These are phyloP conservation scores for Aquilaria sinensis DNA, from an alignment of 345 rosid species.

Conservation along the genomic window DNA sequence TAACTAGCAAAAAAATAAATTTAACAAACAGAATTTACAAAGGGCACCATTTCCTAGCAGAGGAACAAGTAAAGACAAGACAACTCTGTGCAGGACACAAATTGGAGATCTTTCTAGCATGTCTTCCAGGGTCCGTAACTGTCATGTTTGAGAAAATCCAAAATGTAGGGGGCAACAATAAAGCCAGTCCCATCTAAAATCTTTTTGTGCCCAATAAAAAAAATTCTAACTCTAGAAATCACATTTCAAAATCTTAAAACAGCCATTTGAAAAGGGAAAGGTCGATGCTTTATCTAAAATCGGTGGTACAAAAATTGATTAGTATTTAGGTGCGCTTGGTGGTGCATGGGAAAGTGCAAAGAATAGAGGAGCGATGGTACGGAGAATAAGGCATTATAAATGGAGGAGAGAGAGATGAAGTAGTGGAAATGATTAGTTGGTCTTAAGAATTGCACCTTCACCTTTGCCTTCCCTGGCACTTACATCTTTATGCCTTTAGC, in stretches of 20 bases:
- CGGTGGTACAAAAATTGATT: too few relatives aligned
- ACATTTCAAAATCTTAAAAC: not conserved
- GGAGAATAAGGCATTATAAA: too few relatives aligned
- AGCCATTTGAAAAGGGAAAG: not conserved
- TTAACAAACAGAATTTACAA: not conserved
- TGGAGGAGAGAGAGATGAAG: too few relatives aligned
- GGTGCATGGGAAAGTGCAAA: too few relatives aligned
- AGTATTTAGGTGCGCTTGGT: too few relatives aligned
- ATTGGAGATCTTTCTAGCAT: conserved; percentile 2
- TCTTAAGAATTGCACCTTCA: too few relatives aligned
- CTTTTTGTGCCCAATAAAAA: conserved; percentile 2
- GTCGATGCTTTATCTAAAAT: too few relatives aligned
- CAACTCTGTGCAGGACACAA: conserved; percentile 8
- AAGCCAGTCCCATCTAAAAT: conserved; percentile 11
- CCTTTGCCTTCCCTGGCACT: too few relatives aligned
- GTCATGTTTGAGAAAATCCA: conserved; percentile 9
- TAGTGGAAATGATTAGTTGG: too few relatives aligned
- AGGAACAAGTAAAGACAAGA: conserved; percentile 9
- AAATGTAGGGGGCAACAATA: conserved; percentile 8
- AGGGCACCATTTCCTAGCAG: conserved; percentile 20
- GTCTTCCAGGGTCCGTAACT: conserved; percentile 8
- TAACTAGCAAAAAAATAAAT: not conserved
- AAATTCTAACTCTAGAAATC: not conserved
- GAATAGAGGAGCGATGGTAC: too few relatives aligned
- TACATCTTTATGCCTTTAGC: too few relatives aligned